Evolutionary conservation across 2,329 filamentous ascomycete genomes (phyloP), one percentile per base, ranked within the genome.

Genomic region (Alternaria viburni): DNA sequence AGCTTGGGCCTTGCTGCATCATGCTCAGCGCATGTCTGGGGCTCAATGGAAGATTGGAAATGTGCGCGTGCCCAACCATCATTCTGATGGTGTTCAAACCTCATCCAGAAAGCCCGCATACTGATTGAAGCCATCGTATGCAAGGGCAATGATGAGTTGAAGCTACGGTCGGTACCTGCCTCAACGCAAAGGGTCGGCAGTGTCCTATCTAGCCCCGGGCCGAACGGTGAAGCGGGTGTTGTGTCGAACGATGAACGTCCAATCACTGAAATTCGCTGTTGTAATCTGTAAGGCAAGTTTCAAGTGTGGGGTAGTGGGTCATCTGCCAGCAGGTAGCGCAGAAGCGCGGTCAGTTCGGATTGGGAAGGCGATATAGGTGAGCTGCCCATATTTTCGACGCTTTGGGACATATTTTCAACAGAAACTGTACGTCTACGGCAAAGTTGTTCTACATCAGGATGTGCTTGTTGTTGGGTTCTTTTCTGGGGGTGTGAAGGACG

Each of bases 101-200:
- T 41, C 19, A 36, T 46, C 10, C 12, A 54, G n/a, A 58, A 52
- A 7, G 12, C 54, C 26, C 54, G 55, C 55, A 54, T 54, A n/a
- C 3, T 30, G 19, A 17, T 1, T 23, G 25, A 32, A 58, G 19
- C 8, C 26, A 45, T 52, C 41, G 17, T 26, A 26, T 13, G 47
- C 17, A 36, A 23, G 26, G 12, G 56, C 55, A 44, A 46, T 30
- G 15, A 59, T 49, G 28, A 54, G 17, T 32, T 45, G 21, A 21
- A 17, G 45, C 45, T 57, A 23, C 36, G 26, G n/a, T 57, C 41
- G 54, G 59, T 62, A 47, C 59, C 59, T 59, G 59, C 54, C 51
- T 59, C 25, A 21, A 25, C 25, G 12, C 25, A 28, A 44, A 51
- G 15, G 41, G 23, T 5, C 41, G 54, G n/a, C 30, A 41, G 32